A percentile compares a stretch with the other conserved stretches of the same genome.
Conservation (phyloP, 306 rosid genomes). For the Crotalaria pallida region DNA sequence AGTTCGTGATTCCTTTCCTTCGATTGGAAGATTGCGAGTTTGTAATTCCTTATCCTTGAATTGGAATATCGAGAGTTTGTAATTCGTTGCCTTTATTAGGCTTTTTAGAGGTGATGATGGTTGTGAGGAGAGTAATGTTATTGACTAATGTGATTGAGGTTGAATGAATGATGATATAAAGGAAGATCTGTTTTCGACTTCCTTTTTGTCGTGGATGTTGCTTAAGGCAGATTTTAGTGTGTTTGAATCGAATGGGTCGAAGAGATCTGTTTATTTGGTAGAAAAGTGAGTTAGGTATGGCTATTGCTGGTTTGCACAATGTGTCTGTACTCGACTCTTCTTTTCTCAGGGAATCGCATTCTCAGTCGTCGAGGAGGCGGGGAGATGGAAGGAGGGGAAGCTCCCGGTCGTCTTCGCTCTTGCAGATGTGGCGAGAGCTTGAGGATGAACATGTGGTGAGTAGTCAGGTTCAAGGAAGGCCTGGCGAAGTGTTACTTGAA, state of each 20-base stretch:
- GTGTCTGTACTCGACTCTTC: slow-evolving; percentile 78
- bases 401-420: slow-evolving; percentile 67
- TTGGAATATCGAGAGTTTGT: slow-evolving; percentile 14
- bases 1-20: no score
- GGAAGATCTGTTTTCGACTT: slow-evolving; percentile 34
- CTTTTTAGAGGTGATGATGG: slow-evolving; percentile 3
- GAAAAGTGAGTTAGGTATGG: slow-evolving; percentile 48
- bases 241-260: slow-evolving; percentile 45
- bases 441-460: slow-evolving; percentile 79
- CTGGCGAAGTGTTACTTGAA: slow-evolving; percentile 41
- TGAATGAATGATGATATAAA: slow-evolving; percentile 22
- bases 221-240: slow-evolving; percentile 38
- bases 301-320: slow-evolving; percentile 82
- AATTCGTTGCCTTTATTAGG: slow-evolving; percentile 23
- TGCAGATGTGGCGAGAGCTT: slow-evolving; percentile 78
- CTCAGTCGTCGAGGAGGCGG: slow-evolving; percentile 53
- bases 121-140: not conserved
- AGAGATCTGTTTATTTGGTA: slow-evolving; percentile 26
- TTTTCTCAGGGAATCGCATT: slow-evolving; percentile 67
- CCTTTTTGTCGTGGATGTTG: slow-evolving; percentile 18
- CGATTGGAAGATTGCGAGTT: slow-evolving; percentile 11
- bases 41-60: not conserved
- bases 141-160: slow-evolving; percentile 14
- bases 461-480: slow-evolving; percentile 56
- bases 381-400: slow-evolving; percentile 52